Base-by-base conservation (phyloP, 495 filamentous ascomycete species). In the Xylaria longipes region DNA sequence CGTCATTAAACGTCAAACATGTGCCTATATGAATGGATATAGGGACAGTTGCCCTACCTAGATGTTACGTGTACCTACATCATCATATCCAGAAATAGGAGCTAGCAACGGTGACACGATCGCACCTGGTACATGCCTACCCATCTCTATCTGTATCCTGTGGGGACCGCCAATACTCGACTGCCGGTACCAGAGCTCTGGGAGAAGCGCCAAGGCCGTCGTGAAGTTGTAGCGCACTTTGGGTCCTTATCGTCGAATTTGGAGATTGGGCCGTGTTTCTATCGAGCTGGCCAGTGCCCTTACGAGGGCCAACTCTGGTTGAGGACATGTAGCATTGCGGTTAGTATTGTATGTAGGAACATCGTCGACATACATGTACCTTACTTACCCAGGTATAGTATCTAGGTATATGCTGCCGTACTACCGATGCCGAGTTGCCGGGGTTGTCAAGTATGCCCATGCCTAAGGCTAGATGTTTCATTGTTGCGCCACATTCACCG, bases 161-260 rank as follows among this genome's bases (percentile, higher is more conserved):
- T 67, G 48, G 66, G 39, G 50, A 60, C 52, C 20, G 39, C 66
- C 65, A 67, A 67, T 67, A 66, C 46, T 52, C 63, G 31, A 52
- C 31, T 68, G 65, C 66, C 39, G 66, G 66, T 68, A 29, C 66
- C 66, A 60, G 52, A 60, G 52, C 52, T 22, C 37, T 60, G 66
- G 66, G 66, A 68, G 37, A 68, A 22, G 66, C 12, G 66, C 66
- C 66, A 68, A 68, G 65, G 48, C n/a, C 5, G 33, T 67, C 15
- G n/a, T 25, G 37, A 15, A 29, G 60, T 63, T 22, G 60, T 63
- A 17, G 60, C 52, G 29, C 37, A 43, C 37, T 27, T 43, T 63
- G 37, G 35, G 60, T 43, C 5, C 60, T 33, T 43, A 43, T 63
- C 60, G 60, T 43, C 37, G 60, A 29, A 43, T 43, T 43, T 43